phyloP scores from a whole-genome alignment of 2,329 filamentous ascomycete genomes.

The Cladosporium sp. region DNA sequence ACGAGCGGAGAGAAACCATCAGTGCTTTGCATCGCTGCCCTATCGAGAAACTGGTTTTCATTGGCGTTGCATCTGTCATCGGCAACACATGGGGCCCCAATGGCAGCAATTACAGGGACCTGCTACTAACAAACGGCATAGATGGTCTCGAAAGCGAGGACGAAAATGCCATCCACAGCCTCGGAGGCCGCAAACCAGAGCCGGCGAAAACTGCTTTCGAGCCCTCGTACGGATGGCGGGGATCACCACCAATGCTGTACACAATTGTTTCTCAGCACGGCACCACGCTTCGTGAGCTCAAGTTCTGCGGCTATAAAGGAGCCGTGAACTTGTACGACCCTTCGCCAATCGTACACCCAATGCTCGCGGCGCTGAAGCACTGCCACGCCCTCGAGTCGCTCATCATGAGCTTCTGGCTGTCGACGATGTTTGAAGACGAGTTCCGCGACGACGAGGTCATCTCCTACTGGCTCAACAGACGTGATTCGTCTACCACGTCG shows the following conservation, averaged over 20 bases:
- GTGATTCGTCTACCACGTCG: constrained; percentile 43
- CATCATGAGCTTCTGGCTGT: constrained; percentile 47
- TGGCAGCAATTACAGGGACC: constrained; percentile 25
- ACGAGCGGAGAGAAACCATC: constrained; percentile 50
- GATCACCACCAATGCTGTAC: constrained; percentile 43
- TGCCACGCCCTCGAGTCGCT: constrained; percentile 47
- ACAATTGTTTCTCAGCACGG: constrained; percentile 46
- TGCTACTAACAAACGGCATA: constrained; percentile 22
- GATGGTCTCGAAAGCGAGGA: constrained; percentile 39
- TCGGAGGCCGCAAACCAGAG: constrained; percentile 29
- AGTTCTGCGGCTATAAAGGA: constrained; percentile 52
- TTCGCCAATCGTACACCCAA: constrained; percentile 41
- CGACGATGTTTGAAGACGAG: constrained; percentile 43
- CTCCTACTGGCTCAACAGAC: constrained; percentile 46
- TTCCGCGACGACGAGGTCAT: constrained; percentile 48
- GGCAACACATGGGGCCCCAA: constrained; percentile 50
- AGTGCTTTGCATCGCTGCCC: constrained; percentile 46
- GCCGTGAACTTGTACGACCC: constrained; percentile 44
- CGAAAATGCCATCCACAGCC: constrained; percentile 30
- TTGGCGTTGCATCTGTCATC: constrained; percentile 46
- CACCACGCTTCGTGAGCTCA: constrained; percentile 47
- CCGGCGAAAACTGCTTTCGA: constrained; percentile 36
- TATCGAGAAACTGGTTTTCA: constrained; percentile 49
- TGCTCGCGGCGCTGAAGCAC: constrained; percentile 44
- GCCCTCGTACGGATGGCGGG: constrained; percentile 45